Evolutionary conservation across 805 yeast species (phyloP).

Genomic region (Ascoidea tarda): DNA sequence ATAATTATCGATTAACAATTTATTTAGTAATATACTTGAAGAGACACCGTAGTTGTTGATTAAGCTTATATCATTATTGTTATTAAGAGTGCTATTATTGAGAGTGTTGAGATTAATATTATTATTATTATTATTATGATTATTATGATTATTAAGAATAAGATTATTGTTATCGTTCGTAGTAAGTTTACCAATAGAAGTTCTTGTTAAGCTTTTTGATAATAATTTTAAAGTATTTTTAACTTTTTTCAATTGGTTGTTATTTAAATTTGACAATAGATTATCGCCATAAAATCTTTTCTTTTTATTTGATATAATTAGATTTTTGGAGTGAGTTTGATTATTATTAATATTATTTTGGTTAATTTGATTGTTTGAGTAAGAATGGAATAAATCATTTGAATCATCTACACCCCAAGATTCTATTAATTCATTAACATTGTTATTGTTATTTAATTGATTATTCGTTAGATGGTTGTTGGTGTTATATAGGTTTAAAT

Average conservation of each 20-base stretch:
- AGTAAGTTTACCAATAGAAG: background rate
- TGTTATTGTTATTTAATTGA: background rate
- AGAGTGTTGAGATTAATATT: background rate
- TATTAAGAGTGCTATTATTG: background rate
- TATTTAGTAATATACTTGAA: background rate
- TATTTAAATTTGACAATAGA: slow-evolving; percentile 2
- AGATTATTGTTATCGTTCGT: background rate
- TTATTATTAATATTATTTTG: background rate
- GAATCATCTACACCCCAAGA: slow-evolving; percentile 6
- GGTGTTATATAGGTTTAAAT: too few relatives aligned
- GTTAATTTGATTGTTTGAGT: background rate
- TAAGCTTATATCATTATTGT: background rate
- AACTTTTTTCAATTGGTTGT: slow-evolving; percentile 4
- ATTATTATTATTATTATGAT: background rate
- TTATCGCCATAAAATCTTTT: slow-evolving; percentile 9
- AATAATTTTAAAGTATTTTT: slow-evolving; percentile 1
- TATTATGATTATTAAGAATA: background rate
- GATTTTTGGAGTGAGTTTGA: background rate
- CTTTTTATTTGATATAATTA: background rate
- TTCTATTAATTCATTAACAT: slow-evolving; percentile 2
- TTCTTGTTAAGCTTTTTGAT: background rate
- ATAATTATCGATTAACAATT: too few relatives aligned
- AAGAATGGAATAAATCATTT: slow-evolving; percentile 3
- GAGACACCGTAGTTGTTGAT: background rate
- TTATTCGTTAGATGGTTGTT: too few relatives aligned